Evolutionary conservation across 176 grass and related monocot genomes (phyloP), one percentile per base, ranked within the genome.

Genomic region (Avena insularis): DNA sequence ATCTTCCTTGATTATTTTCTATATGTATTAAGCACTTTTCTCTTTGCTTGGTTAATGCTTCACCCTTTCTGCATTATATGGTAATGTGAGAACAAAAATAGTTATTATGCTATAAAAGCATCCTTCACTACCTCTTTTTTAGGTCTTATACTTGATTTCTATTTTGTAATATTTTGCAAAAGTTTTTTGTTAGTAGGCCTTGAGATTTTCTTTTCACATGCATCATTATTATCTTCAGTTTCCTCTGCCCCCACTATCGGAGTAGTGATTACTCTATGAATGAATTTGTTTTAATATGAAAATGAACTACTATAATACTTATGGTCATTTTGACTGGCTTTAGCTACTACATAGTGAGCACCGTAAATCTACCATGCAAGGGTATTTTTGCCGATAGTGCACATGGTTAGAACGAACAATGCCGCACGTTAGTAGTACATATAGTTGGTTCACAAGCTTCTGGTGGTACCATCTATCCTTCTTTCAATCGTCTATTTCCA

Each of bases 381-480:
- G 87, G 48, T 81, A 83, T 53, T 81, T 35, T 79, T 53, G n/a
- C 20, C 45, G 35, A 65, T 15, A 75, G 19, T 38, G 66, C 73
- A 31, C 86, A 23, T 35, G 33, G 33, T 35, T 35, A 35, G 33
- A 35, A 35, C 33, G 33, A 35, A 35, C 33, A 35, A 35, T 35
- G 33, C 33, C 33, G 33, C 36, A 46, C 27, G 53, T 38, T 64
- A 47, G 38, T 82, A 79, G 91, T 86, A 85, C 85, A 78, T 8
- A 68, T 88, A 88, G 91, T 90, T 90, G 25, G 84, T 71, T 47
- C 51, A 66, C 65, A 61, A 75, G 74, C 12, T 80, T 84, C 11
- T 54, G 54, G 8, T 50, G 8, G 43, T 45, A 45, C 43, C 43
- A 8, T 45, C 9, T 75, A 13, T 6, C 64, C 81, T 25, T 12